These are phyloP conservation scores for Blastomyces emzantsi DNA, from an alignment of 2,329 filamentous ascomycete species.

Conservation along the genomic window DNA sequence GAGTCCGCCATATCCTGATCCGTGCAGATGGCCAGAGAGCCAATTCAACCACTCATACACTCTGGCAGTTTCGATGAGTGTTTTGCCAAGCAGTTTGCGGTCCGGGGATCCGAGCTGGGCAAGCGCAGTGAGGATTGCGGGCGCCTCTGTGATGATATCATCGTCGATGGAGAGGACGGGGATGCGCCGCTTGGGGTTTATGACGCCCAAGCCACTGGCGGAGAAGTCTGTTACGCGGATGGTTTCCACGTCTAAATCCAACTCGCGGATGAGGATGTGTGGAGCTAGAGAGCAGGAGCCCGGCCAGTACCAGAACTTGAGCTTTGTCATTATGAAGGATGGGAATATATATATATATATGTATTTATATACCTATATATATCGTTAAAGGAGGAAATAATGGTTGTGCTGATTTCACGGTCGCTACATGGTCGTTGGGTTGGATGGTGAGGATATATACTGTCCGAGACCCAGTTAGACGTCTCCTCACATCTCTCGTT, in stretches of 20 bases:
- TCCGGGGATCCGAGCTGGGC: slow-evolving; percentile 23
- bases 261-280: slow-evolving; percentile 27
- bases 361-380: not conserved
- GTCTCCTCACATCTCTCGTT: not conserved
- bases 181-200: slow-evolving; percentile 29
- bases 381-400: too few species aligned
- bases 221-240: slow-evolving; percentile 14
- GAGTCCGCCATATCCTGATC: slow-evolving; percentile 21
- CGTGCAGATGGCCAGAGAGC: slow-evolving; percentile 28
- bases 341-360: not conserved
- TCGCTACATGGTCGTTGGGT: too few species aligned
- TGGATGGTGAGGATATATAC: too few species aligned
- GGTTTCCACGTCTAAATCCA: slow-evolving; percentile 18
- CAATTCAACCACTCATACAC: slow-evolving; percentile 32
- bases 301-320: slow-evolving; percentile 24
- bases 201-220: slow-evolving; percentile 16
- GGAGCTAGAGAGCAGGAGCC: slow-evolving; percentile 26
- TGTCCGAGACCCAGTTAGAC: not conserved
- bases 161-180: slow-evolving; percentile 24
- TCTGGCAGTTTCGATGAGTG: slow-evolving; percentile 23
- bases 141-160: slow-evolving; percentile 27
- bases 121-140: slow-evolving; percentile 27
- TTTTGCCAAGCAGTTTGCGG: slow-evolving; percentile 23
- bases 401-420: too few species aligned
- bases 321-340: slow-evolving; percentile 14